Evolutionary conservation across 2,329 filamentous ascomycete genomes (phyloP).

Genomic region (Cordyceps javanica): DNA sequence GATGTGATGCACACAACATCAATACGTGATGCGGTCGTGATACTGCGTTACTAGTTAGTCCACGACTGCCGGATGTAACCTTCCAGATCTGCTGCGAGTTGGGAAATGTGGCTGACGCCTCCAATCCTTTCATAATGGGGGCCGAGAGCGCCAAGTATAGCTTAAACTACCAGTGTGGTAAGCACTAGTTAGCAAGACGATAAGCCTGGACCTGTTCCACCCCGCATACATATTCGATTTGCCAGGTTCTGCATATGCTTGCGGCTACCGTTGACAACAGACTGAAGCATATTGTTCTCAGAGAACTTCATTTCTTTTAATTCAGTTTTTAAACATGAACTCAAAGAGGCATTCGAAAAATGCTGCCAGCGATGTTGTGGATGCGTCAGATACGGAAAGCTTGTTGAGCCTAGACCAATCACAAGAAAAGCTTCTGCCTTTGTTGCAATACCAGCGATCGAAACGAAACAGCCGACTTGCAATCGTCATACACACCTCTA

Average conservation of each 20-base stretch:
- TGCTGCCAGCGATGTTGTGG: neutral
- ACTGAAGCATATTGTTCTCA: neutral
- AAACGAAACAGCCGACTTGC: slow-evolving; percentile 1
- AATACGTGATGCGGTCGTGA: too few relatives aligned
- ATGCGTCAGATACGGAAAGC: slow-evolving; percentile 2
- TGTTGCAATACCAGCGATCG: neutral
- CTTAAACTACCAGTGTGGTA: neutral
- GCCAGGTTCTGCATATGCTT: neutral
- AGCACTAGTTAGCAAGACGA: neutral
- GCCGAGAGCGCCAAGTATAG: neutral
- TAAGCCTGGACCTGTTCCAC: neutral
- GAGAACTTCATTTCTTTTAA: neutral
- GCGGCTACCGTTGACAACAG: neutral
- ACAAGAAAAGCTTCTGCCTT: neutral
- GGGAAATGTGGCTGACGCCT: neutral
- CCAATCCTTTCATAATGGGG: neutral
- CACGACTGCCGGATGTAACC: slow-evolving; percentile 9
- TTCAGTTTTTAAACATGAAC: neutral
- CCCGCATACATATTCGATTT: neutral
- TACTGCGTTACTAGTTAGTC: too few relatives aligned
- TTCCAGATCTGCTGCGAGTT: slow-evolving; percentile 1
- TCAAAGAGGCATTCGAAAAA: neutral
- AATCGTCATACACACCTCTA: neutral
- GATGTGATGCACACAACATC: too few relatives aligned
- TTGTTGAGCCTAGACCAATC: neutral